Evolutionary conservation across 106 monocot genomes (phyloP), one percentile per base, ranked within the genome.

Genomic region (Allium fistulosum): DNA sequence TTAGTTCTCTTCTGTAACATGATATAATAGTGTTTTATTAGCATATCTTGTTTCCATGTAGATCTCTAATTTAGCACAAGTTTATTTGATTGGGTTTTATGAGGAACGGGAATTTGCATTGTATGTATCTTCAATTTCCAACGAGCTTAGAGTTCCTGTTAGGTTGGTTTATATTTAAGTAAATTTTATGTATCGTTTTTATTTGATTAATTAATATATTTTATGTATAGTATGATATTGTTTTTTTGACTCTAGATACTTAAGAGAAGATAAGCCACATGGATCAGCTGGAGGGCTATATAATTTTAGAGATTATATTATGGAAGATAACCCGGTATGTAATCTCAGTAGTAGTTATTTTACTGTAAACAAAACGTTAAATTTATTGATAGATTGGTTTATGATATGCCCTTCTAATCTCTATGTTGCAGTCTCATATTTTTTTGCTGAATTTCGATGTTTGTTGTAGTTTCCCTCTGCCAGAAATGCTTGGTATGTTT

Each of bases 361-460:
- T 37, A 37, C 37, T 37, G 37, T 37, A 5, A 37, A 2, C 5
- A 5, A 5, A 37, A 37, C 1, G 37, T 37, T 37, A 37, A 37
- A 37, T 37, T 37, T 37, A 1, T 37, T 37, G 37, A 37, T 37
- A 2, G 37, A 37, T 37, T 51, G 16, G 56, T 57, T 56, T 68
- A 61, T 78, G 51, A 53, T 46, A 52, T 11, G 3, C 18, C 48
- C 18, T 69, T 48, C 65, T 3, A 10, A 64, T 37, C 37, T 62
- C 67, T 53, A 45, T 52, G 67, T 52, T 82, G 74, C 88, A 97
- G 97, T 86, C 92, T 16, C 89, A 97, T 79, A 91, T 97, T 71
- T 80, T 97, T 69, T 67, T 97, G 82, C 80, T 97, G 84, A 97
- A 97, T 71, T 97, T 92, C 59, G 97, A 97, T 78, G 92, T 97